phyloP scores from a whole-genome alignment of 371 early-diverging fungal genomes.

The Mucor plumbeus region DNA sequence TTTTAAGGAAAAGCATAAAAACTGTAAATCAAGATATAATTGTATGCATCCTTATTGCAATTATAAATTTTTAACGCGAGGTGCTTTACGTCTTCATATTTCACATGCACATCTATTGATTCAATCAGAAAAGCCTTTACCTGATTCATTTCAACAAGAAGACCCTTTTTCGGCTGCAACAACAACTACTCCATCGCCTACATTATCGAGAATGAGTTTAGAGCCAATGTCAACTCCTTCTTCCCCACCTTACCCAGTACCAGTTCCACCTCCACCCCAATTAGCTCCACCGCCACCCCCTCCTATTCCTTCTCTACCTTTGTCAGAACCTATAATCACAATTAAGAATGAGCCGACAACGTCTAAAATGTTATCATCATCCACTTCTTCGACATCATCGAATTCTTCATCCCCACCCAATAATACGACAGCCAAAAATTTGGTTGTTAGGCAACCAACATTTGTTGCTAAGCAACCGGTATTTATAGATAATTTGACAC shows the following conservation, averaged over 20 bases:
- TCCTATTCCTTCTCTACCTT: neutral
- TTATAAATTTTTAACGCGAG: constrained; percentile 27
- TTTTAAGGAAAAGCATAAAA: constrained; percentile 26
- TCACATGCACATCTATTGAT: constrained; percentile 25
- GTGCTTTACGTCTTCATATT: constrained; percentile 38
- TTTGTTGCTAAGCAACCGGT: neutral
- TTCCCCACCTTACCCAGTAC: neutral
- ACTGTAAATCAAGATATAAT: constrained; percentile 25
- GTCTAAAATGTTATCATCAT: neutral
- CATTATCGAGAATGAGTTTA: neutral
- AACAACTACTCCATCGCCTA: neutral
- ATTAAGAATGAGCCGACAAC: neutral
- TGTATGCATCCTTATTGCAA: constrained; percentile 44
- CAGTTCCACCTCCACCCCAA: neutral
- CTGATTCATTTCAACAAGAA: constrained; percentile 1
- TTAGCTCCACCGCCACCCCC: neutral
- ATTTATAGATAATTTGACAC: constrained; percentile 14
- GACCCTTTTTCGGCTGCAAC: constrained; percentile 5
- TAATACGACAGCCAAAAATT: neutral
- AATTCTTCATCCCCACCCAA: neutral
- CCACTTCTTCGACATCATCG: neutral
- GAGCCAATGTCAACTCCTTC: neutral
- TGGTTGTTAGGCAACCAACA: neutral
- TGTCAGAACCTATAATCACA: neutral
- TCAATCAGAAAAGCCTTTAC: constrained; percentile 8